These are phyloP conservation scores for Solanum lignicaule DNA, from an alignment of 257 asterid species.

Conservation along the genomic window DNA sequence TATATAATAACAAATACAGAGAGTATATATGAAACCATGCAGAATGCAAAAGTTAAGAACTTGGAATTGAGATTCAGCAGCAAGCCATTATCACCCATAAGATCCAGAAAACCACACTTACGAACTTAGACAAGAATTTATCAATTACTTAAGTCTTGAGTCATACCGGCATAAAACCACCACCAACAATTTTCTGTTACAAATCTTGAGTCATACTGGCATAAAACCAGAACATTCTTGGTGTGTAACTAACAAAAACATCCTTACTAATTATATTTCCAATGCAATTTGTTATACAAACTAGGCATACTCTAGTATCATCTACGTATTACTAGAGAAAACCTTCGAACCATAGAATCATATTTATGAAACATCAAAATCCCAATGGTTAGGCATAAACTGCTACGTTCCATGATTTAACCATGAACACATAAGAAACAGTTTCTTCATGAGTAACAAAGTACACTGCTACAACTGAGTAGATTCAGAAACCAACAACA, in stretches of 20 bases:
- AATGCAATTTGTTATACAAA: background rate
- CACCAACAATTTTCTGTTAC: background rate
- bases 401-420: background rate
- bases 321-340: background rate
- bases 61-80: background rate
- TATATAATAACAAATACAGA: slow-evolving; percentile 10
- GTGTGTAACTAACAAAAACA: background rate
- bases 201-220: background rate
- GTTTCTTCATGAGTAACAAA: background rate
- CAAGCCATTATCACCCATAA: background rate
- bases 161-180: background rate
- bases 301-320: background rate
- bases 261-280: background rate
- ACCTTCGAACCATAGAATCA: background rate
- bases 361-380: background rate
- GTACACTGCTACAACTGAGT: background rate
- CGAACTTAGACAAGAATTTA: background rate
- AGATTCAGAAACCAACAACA: background rate
- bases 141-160: background rate
- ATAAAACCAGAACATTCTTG: background rate
- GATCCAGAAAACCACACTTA: background rate
- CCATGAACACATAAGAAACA: background rate
- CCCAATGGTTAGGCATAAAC: background rate
- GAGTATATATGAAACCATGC: background rate
- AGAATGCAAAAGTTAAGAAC: background rate